Base-by-base conservation (phyloP, 352 stramenopile species). In the Globisporangium viniferum region DNA sequence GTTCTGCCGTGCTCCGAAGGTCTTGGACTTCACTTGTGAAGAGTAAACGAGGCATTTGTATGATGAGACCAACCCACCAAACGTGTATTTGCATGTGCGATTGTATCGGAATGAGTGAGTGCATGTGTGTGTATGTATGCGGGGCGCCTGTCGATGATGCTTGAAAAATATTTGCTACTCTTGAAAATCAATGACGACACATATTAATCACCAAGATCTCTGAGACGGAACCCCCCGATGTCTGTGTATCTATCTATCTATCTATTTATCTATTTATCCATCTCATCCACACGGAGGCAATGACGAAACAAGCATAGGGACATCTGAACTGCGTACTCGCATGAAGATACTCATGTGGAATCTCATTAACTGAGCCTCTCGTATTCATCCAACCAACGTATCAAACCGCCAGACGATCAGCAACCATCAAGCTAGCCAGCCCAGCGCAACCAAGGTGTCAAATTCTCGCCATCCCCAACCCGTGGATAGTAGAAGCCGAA, bases 31-130 rank as follows among this genome's bases (percentile, higher is more conserved):
- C 80, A 66, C 70, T 88, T 76, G 83, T 94, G 87, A 94, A 87
- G 84, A 92, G 73, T 73, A 93, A 86, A 85, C 88, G 88, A 95
- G 88, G 88, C 88, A 95, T 95, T 95, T 95, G 88, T 95, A 95
- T 95, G 88, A 95, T 93, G 88, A 93, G 85, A 92, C 77, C 84
- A 35, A 75, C 91, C 77, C 82, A 35, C 73, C 65, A 46, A 62
- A 68, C 27, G 46, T 29, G 65, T 72, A 41, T 41, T 8, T 41
- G 53, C 44, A 58, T 51, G 49, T 73, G 5, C 73, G 22, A 77
- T 12, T 76, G 59, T 76, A 33, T 61, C 15, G 20, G 56, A 12
- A 15, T 60, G 22, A 31, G 29, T 31, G n/a, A n/a, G 29, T 31
- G 29, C 3, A 4, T 60, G 46, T 33, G 4, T 14, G n/a, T 51